Conservation (phyloP, 768 basidiomycete species). For the Kwoniella mangroviensis region DNA sequence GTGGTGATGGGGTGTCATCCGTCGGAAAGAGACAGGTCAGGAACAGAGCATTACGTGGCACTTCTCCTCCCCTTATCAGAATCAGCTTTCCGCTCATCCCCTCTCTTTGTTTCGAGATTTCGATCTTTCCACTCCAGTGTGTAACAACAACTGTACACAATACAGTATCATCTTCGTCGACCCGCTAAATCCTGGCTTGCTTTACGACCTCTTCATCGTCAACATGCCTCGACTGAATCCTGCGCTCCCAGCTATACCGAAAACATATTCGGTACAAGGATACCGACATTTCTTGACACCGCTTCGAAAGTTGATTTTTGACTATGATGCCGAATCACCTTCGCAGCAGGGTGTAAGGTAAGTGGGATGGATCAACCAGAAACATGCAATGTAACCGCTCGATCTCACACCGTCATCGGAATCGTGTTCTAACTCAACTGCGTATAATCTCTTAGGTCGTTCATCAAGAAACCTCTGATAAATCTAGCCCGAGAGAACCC, state of each 20-base stretch:
- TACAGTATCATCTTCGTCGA: not conserved
- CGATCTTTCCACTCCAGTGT: not conserved
- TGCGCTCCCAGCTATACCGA: slow-evolving; percentile 26
- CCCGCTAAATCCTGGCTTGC: not conserved
- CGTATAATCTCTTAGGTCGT: slow-evolving; percentile 34
- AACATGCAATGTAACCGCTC: not conserved
- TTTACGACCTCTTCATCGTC: not conserved
- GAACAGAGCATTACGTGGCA: not conserved
- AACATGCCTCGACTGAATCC: slow-evolving; percentile 39
- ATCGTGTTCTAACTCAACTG: not conserved
- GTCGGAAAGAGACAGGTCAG: no score
- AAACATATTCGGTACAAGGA: slow-evolving; percentile 48
- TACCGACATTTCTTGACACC: slow-evolving; percentile 55
- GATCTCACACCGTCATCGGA: not conserved
- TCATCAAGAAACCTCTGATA: slow-evolving; percentile 45
- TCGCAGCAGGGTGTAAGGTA: slow-evolving; percentile 51
- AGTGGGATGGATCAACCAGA: slow-evolving; percentile 8
- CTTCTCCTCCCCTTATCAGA: not conserved
- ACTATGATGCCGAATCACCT: slow-evolving; percentile 50
- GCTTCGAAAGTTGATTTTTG: slow-evolving; percentile 52
- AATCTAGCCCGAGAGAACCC: slow-evolving; percentile 52
- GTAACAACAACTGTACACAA: not conserved
- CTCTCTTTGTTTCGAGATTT: slow-evolving; percentile 5
- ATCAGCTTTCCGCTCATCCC: not conserved
- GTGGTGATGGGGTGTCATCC: no score